Evolutionary conservation across 2,329 filamentous ascomycete genomes (phyloP), one percentile per base, ranked within the genome.

Genomic region (Diaporthe aspalathi): DNA sequence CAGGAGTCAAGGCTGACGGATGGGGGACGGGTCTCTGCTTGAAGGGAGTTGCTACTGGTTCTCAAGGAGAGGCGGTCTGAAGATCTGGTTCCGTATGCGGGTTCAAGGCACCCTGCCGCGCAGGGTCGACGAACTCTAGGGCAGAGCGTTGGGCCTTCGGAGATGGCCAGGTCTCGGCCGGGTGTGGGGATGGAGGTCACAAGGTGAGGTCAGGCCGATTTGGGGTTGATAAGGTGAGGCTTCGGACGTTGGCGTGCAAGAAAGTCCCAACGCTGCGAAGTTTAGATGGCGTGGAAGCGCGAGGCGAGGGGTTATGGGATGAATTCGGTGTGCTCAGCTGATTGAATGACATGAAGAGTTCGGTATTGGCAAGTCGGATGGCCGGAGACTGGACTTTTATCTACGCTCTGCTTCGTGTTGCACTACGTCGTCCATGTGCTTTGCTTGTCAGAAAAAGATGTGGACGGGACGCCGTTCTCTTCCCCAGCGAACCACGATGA

Each of bases 61-160:
- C 12, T 40, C 2, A 5, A 27, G 32, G 45, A 40, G 43, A 52
- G 16, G 67, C 53, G 67, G 67, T 68, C 53, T 68, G 53, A 16
- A 40, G 43, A 11, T 68, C 29, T 68, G 67, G 67, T 68, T 68
- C 53, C 53, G 67, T 60, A 68, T 68, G 67, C 67, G 56, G 22
- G 67, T 52, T 68, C 32, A 60, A 68, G 29, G 67, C 67, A 68
- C 40, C 53, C 53, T 60, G 53, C 67, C 67, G 67, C n/a, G 16
- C 7, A 40, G 50, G 29, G 29, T 29, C 24, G 24, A 7, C 27
- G 43, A 29, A 40, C 29, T 22, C 22, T 68, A 32, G 45, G 67
- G 50, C 22, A 68, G n/a, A 32, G 45, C 45, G 5, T 27, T 16
- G n/a, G 14, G 35, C 32, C 16, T 40, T 29, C 14, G 53, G 24